phyloP scores from a whole-genome alignment of 176 grass and related monocot species.

The Oryza punctata region DNA sequence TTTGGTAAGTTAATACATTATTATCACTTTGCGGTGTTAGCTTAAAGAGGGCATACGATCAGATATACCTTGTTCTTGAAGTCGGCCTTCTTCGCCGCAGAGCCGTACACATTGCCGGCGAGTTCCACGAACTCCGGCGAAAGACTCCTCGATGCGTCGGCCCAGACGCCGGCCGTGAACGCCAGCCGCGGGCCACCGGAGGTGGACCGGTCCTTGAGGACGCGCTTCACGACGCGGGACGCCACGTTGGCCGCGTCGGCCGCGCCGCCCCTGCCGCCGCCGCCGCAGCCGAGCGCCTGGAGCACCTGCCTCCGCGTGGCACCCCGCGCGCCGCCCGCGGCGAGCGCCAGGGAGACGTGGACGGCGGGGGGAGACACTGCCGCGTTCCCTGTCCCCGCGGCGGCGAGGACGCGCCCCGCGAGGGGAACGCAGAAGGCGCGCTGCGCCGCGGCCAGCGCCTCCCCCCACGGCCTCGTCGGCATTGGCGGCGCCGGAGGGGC shows the following conservation, averaged over 20 bases:
- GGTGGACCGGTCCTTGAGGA: conserved; percentile 41
- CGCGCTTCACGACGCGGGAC: conserved; percentile 48
- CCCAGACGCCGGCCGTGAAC: conserved; percentile 44
- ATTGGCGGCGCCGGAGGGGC: not conserved
- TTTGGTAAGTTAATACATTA: not conserved
- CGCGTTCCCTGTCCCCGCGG: conserved; percentile 38
- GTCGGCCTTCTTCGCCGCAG: conserved; percentile 29
- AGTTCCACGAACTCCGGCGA: conserved; percentile 31
- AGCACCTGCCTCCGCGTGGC: conserved; percentile 45
- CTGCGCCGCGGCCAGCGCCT: conserved; percentile 40
- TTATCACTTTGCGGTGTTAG: not conserved
- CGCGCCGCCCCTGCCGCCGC: conserved; percentile 37
- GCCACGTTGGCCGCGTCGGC: conserved; percentile 47
- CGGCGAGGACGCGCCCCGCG: conserved; percentile 37
- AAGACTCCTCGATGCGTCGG: conserved; percentile 27
- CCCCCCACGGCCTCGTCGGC: conserved; percentile 49
- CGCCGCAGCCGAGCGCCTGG: conserved; percentile 30
- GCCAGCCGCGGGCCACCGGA: conserved; percentile 42
- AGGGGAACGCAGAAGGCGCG: conserved; percentile 47
- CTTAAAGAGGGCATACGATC: not conserved
- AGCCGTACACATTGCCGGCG: conserved; percentile 23
- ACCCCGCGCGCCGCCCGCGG: conserved; percentile 42
- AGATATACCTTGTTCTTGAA: conserved; percentile 30
- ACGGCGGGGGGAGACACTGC: conserved; percentile 22
- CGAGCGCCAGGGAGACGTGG: conserved; percentile 42